These are phyloP conservation scores for Trametes cinnabarina DNA, from an alignment of 768 basidiomycete species.

Conservation along the genomic window DNA sequence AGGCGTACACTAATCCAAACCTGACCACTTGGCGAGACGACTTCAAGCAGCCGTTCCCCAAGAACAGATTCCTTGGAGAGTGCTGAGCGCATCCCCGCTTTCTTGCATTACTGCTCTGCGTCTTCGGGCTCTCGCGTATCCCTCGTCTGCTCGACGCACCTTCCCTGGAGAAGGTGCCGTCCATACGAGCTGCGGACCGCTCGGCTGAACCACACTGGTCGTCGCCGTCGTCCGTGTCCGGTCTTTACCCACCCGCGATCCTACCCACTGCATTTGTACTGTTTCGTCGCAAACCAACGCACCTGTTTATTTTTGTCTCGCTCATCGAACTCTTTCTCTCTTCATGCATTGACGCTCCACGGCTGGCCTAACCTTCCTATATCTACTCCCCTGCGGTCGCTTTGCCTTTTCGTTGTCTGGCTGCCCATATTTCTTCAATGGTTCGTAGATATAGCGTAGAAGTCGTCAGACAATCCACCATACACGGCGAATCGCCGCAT, in stretches of 20 bases:
- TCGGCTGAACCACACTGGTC: not conserved
- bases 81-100: slow-evolving; percentile 32
- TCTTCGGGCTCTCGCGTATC: not conserved
- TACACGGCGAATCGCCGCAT: too few species aligned
- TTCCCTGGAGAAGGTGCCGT: too few species aligned
- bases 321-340: not conserved
- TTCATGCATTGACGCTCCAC: not conserved
- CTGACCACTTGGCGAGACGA: slow-evolving; percentile 48
- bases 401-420: not conserved
- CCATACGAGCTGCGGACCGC: not conserved
- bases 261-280: slow-evolving; percentile 9
- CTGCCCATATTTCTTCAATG: slow-evolving; percentile 2
- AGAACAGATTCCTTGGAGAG: slow-evolving; percentile 45
- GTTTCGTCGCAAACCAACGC: not conserved
- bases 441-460: slow-evolving; percentile 8
- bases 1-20: slow-evolving; percentile 73
- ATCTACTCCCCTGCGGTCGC: slow-evolving; percentile 3
- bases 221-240: slow-evolving; percentile 4
- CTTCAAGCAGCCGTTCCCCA: slow-evolving; percentile 48
- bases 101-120: not conserved
- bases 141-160: not conserved
- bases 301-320: not conserved
- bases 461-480: not conserved
- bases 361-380: slow-evolving; percentile 1
- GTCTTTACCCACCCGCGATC: slow-evolving; percentile 7